Conservation (phyloP, 2,329 filamentous ascomycete species). For the Cladophialophora chaetospira region DNA sequence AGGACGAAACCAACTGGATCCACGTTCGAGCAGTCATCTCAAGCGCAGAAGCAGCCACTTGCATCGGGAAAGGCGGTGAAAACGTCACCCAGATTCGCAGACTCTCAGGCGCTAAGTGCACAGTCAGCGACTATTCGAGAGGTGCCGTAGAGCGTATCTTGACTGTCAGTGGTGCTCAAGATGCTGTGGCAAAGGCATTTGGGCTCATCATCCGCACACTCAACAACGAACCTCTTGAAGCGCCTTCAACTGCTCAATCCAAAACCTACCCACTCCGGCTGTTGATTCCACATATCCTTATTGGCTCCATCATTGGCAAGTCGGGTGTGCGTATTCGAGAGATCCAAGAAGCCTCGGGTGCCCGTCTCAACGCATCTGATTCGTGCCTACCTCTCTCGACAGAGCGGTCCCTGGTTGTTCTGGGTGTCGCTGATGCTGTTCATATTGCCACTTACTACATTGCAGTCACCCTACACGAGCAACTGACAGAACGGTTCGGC, state of each 20-base stretch:
- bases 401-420: constrained; percentile 95
- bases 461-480: constrained; percentile 94
- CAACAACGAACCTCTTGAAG: constrained; percentile 91
- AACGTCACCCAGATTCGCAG: constrained; percentile 97
- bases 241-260: constrained; percentile 86
- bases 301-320: constrained; percentile 98
- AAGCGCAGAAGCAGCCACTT: constrained; percentile 93
- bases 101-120: constrained; percentile 95
- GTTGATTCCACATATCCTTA: constrained; percentile 93
- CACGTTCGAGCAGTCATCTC: constrained; percentile 97
- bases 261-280: constrained; percentile 97
- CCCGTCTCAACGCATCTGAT: constrained; percentile 93
- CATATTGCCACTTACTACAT: constrained; percentile 99
- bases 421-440: constrained; percentile 95
- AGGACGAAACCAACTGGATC: constrained; percentile 95
- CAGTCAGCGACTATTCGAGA: constrained; percentile 96
- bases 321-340: constrained; percentile 93
- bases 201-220: constrained; percentile 96
- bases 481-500: constrained; percentile 94
- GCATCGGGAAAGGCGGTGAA: constrained; percentile 98
- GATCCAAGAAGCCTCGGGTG: constrained; percentile 96
- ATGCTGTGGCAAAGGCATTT: constrained; percentile 98
- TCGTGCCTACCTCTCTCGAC: constrained; percentile 91
- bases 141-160: constrained; percentile 96
- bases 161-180: constrained; percentile 93